phyloP scores from a whole-genome alignment of 441 rosid species.

The Arabidopsis hybrid region DNA sequence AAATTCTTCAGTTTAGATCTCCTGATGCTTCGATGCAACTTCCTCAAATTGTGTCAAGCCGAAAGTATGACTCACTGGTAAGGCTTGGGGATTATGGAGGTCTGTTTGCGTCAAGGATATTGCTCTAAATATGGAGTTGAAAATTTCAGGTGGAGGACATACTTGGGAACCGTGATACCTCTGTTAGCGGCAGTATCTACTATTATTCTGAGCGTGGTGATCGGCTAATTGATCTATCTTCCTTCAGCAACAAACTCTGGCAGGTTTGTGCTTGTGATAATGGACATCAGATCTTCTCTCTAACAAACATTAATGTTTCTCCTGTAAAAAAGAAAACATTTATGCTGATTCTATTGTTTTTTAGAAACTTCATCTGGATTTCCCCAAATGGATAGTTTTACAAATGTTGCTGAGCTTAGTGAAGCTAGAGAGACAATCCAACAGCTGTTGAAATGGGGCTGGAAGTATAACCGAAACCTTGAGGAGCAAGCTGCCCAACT shows the following conservation, averaged over 20 bases:
- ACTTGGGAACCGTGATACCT: constrained; percentile 71
- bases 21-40: constrained; percentile 83
- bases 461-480: constrained; percentile 94
- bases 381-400: constrained; percentile 69
- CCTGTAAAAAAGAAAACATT: constrained; percentile 27
- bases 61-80: constrained; percentile 82
- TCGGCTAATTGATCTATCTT: constrained; percentile 86
- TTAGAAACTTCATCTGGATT: constrained; percentile 78
- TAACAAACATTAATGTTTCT: constrained; percentile 23
- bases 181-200: constrained; percentile 85
- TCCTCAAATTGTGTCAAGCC: constrained; percentile 70
- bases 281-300: constrained; percentile 30
- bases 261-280: constrained; percentile 62
- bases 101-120: constrained; percentile 21
- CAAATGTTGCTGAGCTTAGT: constrained; percentile 77
- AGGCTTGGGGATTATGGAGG: constrained; percentile 37
- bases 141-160: constrained; percentile 78
- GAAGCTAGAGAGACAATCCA: constrained; percentile 85
- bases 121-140: constrained; percentile 32
- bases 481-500: constrained; percentile 99
- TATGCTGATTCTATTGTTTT: constrained; percentile 37
- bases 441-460: constrained; percentile 92
- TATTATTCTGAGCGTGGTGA: constrained; percentile 96
- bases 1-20: constrained; percentile 83
- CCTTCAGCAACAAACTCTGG: constrained; percentile 86